Evolutionary conservation across 139 green algal species (phyloP).

Genomic region (Tetraselmis striata): DNA sequence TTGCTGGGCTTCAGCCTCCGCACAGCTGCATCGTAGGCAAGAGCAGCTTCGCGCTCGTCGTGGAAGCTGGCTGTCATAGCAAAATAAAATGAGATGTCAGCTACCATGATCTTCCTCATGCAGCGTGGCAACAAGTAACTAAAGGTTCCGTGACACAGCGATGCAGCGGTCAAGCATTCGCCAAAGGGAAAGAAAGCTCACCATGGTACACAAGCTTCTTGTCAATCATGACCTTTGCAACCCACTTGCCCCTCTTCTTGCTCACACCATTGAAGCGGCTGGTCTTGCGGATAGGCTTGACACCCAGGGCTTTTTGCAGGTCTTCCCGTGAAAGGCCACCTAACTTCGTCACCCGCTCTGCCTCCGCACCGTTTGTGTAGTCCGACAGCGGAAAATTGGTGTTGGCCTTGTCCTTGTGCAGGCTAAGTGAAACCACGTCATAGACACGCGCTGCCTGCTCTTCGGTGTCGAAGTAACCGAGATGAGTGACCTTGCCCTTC

Average conservation of each 20-base stretch:
- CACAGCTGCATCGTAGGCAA: slow-evolving; percentile 24
- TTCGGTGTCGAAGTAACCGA: slow-evolving; percentile 65
- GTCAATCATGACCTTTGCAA: slow-evolving; percentile 77
- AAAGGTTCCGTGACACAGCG: neutral
- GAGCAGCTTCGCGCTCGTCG: slow-evolving; percentile 46
- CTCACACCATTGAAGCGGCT: slow-evolving; percentile 37
- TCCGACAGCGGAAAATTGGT: slow-evolving; percentile 57
- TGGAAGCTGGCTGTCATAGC: slow-evolving; percentile 44
- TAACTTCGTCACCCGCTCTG: slow-evolving; percentile 12
- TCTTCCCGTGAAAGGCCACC: slow-evolving; percentile 47
- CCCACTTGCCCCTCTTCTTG: slow-evolving; percentile 71
- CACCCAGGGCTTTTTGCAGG: slow-evolving; percentile 62
- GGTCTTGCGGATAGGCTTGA: slow-evolving; percentile 72
- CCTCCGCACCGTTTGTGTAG: slow-evolving; percentile 25
- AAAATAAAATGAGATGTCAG: too few relatives aligned
- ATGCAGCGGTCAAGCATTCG: neutral
- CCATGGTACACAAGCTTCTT: slow-evolving; percentile 59
- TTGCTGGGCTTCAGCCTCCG: slow-evolving; percentile 64
- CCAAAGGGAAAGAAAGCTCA: neutral
- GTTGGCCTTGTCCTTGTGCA: slow-evolving; percentile 50
- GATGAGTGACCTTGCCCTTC: slow-evolving; percentile 45
- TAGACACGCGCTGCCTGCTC: slow-evolving; percentile 69
- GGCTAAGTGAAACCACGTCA: slow-evolving; percentile 54
- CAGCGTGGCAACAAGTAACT: neutral
- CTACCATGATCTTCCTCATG: too few relatives aligned